These are phyloP conservation scores for Penicillium sp. DNA, from an alignment of 2,329 filamentous ascomycete genomes.

Conservation along the genomic window DNA sequence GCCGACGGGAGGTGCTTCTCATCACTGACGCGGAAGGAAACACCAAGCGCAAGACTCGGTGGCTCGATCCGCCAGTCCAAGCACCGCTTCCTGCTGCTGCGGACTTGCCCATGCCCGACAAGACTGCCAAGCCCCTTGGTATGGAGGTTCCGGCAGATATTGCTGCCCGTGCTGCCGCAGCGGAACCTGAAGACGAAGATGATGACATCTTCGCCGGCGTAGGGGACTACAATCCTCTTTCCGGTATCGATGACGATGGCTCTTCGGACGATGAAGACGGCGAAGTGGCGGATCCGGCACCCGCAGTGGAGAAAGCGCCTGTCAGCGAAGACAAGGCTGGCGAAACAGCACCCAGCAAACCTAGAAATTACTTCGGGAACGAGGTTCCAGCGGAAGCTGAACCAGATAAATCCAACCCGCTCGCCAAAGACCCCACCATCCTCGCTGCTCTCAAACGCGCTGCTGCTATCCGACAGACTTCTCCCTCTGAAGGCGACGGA, in stretches of 20 bases:
- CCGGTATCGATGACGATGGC: slow-evolving; percentile 52
- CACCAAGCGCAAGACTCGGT: slow-evolving; percentile 63
- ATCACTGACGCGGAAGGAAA: slow-evolving; percentile 62
- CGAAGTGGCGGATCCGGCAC: slow-evolving; percentile 24
- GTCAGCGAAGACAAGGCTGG: slow-evolving; percentile 10
- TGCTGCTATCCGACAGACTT: slow-evolving; percentile 59
- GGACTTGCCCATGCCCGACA: slow-evolving; percentile 45
- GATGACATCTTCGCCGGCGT: slow-evolving; percentile 66
- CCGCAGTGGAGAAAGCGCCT: slow-evolving; percentile 7
- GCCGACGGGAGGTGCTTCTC: slow-evolving; percentile 60
- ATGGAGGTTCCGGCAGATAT: slow-evolving; percentile 52
- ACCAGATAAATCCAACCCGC: slow-evolving; percentile 38
- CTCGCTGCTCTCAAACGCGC: slow-evolving; percentile 85
- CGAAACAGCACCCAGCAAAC: slow-evolving; percentile 21
- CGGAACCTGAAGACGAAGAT: slow-evolving; percentile 49
- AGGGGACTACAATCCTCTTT: slow-evolving; percentile 63
- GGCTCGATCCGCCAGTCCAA: slow-evolving; percentile 46
- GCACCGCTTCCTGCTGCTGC: slow-evolving; percentile 16
- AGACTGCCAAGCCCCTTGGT: slow-evolving; percentile 51
- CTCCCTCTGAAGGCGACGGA: slow-evolving; percentile 44
- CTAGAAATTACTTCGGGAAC: slow-evolving; percentile 52
- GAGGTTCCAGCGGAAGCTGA: slow-evolving; percentile 4
- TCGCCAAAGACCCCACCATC: slow-evolving; percentile 73
- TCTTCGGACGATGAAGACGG: slow-evolving; percentile 46
- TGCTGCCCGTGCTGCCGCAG: slow-evolving; percentile 34